Evolutionary conservation across 108 stramenopile species (phyloP).

Genomic region (Pseudonitzschia delicatissima): DNA sequence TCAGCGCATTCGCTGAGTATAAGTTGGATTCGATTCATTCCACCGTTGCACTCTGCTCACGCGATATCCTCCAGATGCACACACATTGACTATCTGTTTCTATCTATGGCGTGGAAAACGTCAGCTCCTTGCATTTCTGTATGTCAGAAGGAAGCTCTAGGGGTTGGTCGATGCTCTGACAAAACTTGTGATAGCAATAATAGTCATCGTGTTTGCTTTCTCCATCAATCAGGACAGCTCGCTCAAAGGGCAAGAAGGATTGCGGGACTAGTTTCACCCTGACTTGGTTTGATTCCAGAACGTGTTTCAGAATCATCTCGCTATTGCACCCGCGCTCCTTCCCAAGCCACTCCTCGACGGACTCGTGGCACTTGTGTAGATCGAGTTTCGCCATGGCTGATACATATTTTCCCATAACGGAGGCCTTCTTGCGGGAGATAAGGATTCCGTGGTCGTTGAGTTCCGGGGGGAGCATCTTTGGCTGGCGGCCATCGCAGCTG

Average conservation of each 20-base stretch:
- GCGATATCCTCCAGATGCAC: too few species aligned
- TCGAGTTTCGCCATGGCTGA: background rate
- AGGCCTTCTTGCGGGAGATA: constrained; percentile 4
- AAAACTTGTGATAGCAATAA: constrained; percentile 17
- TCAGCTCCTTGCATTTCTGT: constrained; percentile 7
- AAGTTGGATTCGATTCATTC: too few species aligned
- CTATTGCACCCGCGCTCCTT: constrained; percentile 13
- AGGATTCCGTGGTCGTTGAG: constrained; percentile 12
- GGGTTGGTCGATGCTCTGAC: constrained; percentile 10
- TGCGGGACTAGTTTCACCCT: constrained; percentile 1
- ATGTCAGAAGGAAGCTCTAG: background rate
- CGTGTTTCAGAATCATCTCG: constrained; percentile 8
- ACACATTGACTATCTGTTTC: too few species aligned
- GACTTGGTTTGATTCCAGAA: background rate
- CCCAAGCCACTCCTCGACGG: background rate
- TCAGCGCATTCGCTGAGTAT: too few species aligned
- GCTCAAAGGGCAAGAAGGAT: constrained; percentile 10
- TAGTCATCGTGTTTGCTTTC: background rate
- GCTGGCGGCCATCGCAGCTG: constrained; percentile 1
- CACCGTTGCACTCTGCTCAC: too few species aligned
- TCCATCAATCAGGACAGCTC: background rate
- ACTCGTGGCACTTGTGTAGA: background rate
- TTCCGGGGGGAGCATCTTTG: constrained; percentile 2
- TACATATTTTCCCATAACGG: constrained; percentile 7
- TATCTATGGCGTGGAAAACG: too few species aligned